phyloP scores from a whole-genome alignment of 257 asterid species.

The Solanum clarkiae region DNA sequence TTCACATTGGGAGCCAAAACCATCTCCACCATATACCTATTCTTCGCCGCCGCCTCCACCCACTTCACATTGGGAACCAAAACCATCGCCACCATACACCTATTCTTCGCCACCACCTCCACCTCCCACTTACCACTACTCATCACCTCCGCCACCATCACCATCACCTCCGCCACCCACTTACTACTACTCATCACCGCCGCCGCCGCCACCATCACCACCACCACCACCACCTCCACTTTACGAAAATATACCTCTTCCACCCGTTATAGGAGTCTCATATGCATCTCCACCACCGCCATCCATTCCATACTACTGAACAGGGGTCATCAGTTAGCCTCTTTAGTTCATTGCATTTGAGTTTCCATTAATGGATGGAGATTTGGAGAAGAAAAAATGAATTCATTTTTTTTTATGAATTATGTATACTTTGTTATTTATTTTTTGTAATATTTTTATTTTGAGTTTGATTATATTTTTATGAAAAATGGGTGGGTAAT shows the following conservation, averaged over 20 bases:
- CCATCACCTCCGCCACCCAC: conserved; percentile 18
- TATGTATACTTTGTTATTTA: conserved; percentile 1
- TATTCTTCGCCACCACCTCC: conserved; percentile 17
- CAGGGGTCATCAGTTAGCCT: neutral
- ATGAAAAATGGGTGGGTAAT: neutral
- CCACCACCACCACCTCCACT: conserved; percentile 22
- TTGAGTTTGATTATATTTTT: neutral
- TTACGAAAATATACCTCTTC: conserved; percentile 18
- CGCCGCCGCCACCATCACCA: neutral
- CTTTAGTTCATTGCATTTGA: neutral
- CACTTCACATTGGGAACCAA: conserved; percentile 9
- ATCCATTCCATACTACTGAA: conserved; percentile 23
- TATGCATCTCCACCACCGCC: conserved; percentile 46
- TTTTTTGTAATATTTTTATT: neutral
- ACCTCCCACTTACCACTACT: conserved; percentile 1
- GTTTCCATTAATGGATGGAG: neutral
- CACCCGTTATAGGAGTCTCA: conserved; percentile 14
- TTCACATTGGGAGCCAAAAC: conserved; percentile 12
- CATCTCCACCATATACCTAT: conserved; percentile 8
- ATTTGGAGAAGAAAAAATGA: neutral
- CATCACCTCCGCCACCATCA: conserved; percentile 16
- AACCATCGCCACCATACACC: conserved; percentile 11
- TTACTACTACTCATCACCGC: neutral
- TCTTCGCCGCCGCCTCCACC: conserved; percentile 15
- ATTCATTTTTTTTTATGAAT: neutral